These are phyloP conservation scores for Kalanchoe fedtschenkoi DNA, from an alignment of 164 flowering plant genomes.

Conservation along the genomic window DNA sequence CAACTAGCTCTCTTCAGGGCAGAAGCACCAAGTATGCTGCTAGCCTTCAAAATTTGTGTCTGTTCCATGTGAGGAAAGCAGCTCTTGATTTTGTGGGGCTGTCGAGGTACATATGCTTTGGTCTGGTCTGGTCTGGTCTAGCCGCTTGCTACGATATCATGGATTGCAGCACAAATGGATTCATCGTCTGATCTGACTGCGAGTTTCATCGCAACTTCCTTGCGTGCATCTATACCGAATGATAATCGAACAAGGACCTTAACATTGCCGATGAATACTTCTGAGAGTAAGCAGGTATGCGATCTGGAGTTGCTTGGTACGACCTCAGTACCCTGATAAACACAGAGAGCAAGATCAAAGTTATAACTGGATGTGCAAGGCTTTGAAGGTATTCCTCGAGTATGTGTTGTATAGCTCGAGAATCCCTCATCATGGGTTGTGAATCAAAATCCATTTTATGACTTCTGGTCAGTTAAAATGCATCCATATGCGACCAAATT, in stretches of 20 bases:
- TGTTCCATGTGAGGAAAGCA: too few species aligned
- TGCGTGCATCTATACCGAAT: constrained; percentile 69
- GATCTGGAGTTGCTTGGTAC: constrained; percentile 86
- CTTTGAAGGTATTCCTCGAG: too few species aligned
- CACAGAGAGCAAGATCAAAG: neutral
- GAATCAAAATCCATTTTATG: too few species aligned
- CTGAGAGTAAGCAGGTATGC: constrained; percentile 79
- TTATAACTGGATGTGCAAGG: too few species aligned
- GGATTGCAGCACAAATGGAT: constrained; percentile 73
- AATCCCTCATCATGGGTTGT: too few species aligned
- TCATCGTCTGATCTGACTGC: constrained; percentile 87
- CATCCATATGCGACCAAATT: neutral
- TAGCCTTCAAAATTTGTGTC: too few species aligned
- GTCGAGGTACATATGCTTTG: too few species aligned
- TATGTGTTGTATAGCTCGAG: too few species aligned
- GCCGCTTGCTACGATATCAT: constrained; percentile 84
- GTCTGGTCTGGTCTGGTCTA: constrained; percentile 21
- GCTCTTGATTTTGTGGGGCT: neutral
- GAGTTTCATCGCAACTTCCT: constrained; percentile 91
- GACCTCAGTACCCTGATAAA: constrained; percentile 73
- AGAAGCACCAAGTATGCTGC: too few species aligned
- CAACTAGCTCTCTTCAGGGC: too few species aligned
- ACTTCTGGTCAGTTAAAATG: too few species aligned
- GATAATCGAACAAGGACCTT: constrained; percentile 84
- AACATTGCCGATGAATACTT: constrained; percentile 70